Evolutionary conservation across 2,329 filamentous ascomycete species (phyloP).

Genomic region (Pseudonectria buxi): DNA sequence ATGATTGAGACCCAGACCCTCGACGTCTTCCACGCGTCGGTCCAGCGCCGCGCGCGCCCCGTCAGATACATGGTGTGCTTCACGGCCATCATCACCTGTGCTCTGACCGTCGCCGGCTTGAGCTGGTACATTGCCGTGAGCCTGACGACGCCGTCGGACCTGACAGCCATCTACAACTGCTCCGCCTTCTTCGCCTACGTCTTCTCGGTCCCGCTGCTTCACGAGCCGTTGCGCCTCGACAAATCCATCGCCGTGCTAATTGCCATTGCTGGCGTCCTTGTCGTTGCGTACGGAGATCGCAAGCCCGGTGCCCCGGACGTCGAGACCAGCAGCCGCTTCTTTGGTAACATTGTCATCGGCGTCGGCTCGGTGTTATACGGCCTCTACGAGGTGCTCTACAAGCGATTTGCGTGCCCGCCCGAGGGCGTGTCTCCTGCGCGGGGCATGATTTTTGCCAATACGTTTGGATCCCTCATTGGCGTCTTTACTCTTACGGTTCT

Average conservation of each 20-base stretch:
- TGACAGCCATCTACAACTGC: constrained; percentile 99
- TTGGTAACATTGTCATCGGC: constrained; percentile 90
- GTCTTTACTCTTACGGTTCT: constrained; percentile 77
- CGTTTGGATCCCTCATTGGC: constrained; percentile 83
- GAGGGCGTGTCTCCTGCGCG: constrained; percentile 77
- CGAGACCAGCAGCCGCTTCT: constrained; percentile 58
- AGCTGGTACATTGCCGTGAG: constrained; percentile 96
- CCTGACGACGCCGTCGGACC: constrained; percentile 83
- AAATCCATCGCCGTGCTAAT: constrained; percentile 83
- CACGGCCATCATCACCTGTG: constrained; percentile 74
- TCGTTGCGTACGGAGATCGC: constrained; percentile 87
- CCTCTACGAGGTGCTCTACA: constrained; percentile 96
- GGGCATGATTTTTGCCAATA: constrained; percentile 94
- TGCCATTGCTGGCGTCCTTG: constrained; percentile 80
- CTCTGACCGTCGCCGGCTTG: constrained; percentile 82
- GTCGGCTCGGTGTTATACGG: constrained; percentile 88
- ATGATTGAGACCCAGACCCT: constrained; percentile 82
- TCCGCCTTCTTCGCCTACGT: constrained; percentile 98
- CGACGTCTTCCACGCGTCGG: constrained; percentile 46
- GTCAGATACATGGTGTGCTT: constrained; percentile 68
- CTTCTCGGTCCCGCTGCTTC: constrained; percentile 84
- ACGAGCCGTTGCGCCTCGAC: constrained; percentile 74
- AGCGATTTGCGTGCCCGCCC: constrained; percentile 85
- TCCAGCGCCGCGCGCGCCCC: constrained; percentile 33
- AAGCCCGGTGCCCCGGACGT: constrained; percentile 24